Evolutionary conservation across 331 rosid genomes (phyloP), one percentile per base, ranked within the genome.

Genomic region (Rhamnella rubrinervis): DNA sequence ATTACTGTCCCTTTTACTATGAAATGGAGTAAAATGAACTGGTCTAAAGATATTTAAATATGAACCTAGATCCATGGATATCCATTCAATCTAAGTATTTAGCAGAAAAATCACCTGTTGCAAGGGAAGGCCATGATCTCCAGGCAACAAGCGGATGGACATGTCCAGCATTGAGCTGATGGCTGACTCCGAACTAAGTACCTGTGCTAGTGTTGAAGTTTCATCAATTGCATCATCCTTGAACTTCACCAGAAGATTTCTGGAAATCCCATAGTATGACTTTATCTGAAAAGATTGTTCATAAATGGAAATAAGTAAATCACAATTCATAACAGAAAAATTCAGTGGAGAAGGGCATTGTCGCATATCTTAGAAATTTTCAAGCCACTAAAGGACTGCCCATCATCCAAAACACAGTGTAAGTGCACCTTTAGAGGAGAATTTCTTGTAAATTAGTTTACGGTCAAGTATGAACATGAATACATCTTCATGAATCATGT

Each of bases 101-200:
- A 35, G 31, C 44, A 14, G 11, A 3, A 44, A 59, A 46, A 52
- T 40, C 61, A 93, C 98, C 97, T 91, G 97, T 70, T 87, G 97
- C 86, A 93, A 78, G 53, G 98, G 98, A 78, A 91, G 93, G 59
- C 88, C 95, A 0, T 93, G 98, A 85, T 91, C 96, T 74, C 98
- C 97, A 15, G 98, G 86, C 68, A 93, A 72, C 67, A 79, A 80
- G 67, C 96, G 95, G 63, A 85, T 88, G 37, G 98, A 91, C 98
- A 93, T 93, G 85, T 93, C 98, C 50, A 93, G 92, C 88, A 78
- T 82, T 60, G 95, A 85, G 84, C 98, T 83, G 62, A 91, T 87
- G 70, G 95, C 97, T 74, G 98, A 71, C 59, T 88, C 97, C 59
- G 98, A 91, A 72, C 92, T 84, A 53, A 93, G 89, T 80, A 93